phyloP scores from a whole-genome alignment of 2,329 filamentous ascomycete species.

The Fusarium luffae region DNA sequence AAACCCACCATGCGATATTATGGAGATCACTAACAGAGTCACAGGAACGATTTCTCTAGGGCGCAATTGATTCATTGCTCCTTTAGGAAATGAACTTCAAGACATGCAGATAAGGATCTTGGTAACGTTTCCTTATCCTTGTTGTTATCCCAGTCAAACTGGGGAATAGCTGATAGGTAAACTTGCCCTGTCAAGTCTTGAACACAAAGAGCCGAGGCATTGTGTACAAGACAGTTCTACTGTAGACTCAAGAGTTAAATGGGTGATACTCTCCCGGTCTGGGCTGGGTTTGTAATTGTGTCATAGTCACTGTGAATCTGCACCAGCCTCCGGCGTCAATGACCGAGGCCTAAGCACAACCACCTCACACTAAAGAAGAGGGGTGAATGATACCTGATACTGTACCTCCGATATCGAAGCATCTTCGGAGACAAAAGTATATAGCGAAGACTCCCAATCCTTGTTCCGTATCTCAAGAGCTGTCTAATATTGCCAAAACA shows the following conservation, averaged over 20 bases:
- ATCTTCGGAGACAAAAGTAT: constrained; percentile 8
- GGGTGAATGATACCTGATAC: neutral
- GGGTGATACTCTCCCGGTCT: neutral
- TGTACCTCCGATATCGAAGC: neutral
- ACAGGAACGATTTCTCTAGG: neutral
- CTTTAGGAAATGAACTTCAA: constrained; percentile 14
- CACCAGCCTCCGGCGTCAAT: neutral
- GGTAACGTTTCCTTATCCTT: neutral
- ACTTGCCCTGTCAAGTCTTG: neutral
- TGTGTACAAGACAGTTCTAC: neutral
- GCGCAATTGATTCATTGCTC: constrained; percentile 19
- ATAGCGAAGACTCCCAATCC: neutral
- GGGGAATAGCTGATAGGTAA: constrained; percentile 2
- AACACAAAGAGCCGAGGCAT: neutral
- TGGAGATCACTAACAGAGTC: neutral
- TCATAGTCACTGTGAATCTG: neutral
- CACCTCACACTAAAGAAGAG: neutral
- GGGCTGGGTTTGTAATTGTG: too few relatives aligned
- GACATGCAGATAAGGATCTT: constrained; percentile 20
- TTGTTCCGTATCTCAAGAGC: constrained; percentile 6
- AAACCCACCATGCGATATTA: neutral
- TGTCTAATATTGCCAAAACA: neutral
- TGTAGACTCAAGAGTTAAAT: neutral
- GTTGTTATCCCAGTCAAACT: neutral
- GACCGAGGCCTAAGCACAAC: neutral